Conservation (phyloP, 2,329 filamentous ascomycete genomes). For the Fusarium sp. region DNA sequence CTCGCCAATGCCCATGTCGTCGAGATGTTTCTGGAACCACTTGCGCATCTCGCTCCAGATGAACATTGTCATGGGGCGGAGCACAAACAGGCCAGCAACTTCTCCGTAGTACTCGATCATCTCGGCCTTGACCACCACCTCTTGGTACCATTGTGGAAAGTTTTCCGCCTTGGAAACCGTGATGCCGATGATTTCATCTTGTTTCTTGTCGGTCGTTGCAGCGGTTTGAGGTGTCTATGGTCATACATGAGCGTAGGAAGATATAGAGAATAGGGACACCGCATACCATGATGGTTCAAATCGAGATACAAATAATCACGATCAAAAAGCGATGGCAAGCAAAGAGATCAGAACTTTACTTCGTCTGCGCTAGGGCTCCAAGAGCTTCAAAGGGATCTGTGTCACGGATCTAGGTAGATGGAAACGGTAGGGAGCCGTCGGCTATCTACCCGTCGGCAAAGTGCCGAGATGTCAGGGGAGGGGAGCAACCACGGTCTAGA, state of each 20-base stretch:
- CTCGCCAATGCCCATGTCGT: constrained; percentile 93
- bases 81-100: constrained; percentile 95
- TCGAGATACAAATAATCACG: too few relatives aligned
- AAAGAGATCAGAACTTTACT: not conserved
- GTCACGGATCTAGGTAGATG: not conserved
- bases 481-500: too few relatives aligned
- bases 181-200: constrained; percentile 85
- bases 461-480: not conserved
- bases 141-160: constrained; percentile 96
- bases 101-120: constrained; percentile 97
- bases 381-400: too few relatives aligned
- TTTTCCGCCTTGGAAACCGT: constrained; percentile 88
- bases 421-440: not conserved
- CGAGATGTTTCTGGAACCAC: constrained; percentile 83
- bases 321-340: too few relatives aligned
- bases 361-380: too few relatives aligned
- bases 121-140: constrained; percentile 96
- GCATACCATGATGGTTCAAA: not conserved
- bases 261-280: too few relatives aligned
- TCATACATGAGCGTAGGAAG: not conserved
- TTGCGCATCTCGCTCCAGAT: constrained; percentile 77
- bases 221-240: not conserved
- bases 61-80: constrained; percentile 80
- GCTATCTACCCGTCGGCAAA: constrained; percentile 8
- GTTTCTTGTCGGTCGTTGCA: constrained; percentile 65